Evolutionary conservation across 768 basidiomycete genomes (phyloP).

Genomic region (Candolleomyces efflorescens): DNA sequence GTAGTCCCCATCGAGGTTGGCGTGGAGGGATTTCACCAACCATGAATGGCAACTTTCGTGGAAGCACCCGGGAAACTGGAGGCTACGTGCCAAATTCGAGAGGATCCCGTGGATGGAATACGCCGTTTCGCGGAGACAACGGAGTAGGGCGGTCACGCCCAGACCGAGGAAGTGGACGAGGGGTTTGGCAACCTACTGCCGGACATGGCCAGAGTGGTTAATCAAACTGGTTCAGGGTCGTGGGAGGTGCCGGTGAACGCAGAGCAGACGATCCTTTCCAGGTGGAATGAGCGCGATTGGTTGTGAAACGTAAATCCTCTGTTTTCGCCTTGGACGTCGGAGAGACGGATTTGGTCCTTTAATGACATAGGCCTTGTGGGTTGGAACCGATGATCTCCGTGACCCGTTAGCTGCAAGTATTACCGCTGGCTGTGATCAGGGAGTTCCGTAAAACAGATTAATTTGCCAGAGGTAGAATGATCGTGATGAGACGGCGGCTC

Average conservation of each 20-base stretch:
- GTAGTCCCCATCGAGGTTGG: constrained; percentile 12
- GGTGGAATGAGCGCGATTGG: background rate
- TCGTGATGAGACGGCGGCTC: background rate
- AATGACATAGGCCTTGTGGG: background rate
- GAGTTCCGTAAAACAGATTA: background rate
- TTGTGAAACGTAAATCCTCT: background rate
- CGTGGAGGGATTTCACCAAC: background rate
- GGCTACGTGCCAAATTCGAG: background rate
- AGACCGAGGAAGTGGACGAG: background rate
- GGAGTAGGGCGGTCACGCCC: background rate
- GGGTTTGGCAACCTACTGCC: background rate
- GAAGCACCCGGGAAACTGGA: background rate
- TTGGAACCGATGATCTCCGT: background rate
- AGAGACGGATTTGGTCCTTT: background rate
- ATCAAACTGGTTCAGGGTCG: background rate
- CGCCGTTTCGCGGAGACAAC: background rate
- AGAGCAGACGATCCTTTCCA: background rate
- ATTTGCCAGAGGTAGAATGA: background rate
- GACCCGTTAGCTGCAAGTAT: background rate
- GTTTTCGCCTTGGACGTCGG: constrained; percentile 1
- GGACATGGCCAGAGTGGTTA: background rate
- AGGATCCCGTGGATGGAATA: background rate
- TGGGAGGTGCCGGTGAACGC: background rate
- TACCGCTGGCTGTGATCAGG: background rate
- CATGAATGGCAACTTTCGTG: background rate